A percentile compares a stretch with the other conserved stretches of the same genome.
phyloP scores from a whole-genome alignment of 176 grass and related monocot genomes.

The Eleusine coracana region DNA sequence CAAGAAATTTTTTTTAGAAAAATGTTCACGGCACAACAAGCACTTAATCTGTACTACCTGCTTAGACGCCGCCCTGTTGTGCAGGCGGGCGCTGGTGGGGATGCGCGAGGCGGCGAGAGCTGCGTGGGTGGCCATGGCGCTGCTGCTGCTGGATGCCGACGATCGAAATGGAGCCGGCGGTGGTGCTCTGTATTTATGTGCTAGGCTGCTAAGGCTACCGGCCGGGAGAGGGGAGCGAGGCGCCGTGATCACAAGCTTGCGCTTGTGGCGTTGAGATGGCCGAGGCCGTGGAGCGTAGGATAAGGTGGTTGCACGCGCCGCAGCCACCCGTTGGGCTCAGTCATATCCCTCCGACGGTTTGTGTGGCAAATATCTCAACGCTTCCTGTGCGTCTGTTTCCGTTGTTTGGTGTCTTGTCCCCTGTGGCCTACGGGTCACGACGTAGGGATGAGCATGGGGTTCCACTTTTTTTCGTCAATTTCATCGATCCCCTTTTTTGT shows the following conservation, averaged over 20 bases:
- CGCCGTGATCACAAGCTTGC: constrained; percentile 49
- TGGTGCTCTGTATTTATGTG: constrained; percentile 33
- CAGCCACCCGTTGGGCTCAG: constrained; percentile 54
- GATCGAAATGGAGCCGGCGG: constrained; percentile 16
- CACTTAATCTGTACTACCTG: constrained; percentile 16
- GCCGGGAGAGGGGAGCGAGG: background rate
- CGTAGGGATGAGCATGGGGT: background rate
- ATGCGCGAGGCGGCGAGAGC: constrained; percentile 85
- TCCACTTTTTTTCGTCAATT: constrained; percentile 1
- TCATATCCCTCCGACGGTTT: constrained; percentile 32
- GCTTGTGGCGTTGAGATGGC: constrained; percentile 43
- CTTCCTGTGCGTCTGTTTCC: background rate
- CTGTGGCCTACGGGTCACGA: background rate
- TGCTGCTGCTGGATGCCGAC: background rate
- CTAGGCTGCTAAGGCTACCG: background rate
- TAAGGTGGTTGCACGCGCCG: constrained; percentile 62
- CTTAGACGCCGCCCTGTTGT: constrained; percentile 54
- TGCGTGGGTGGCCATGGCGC: constrained; percentile 88
- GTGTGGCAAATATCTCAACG: background rate
- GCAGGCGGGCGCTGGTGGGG: constrained; percentile 60
- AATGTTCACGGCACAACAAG: background rate
- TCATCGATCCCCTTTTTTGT: background rate
- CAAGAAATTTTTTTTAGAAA: too few species aligned
- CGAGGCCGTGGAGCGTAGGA: constrained; percentile 8
- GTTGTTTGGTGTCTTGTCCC: background rate